A percentile compares a stretch with the other conserved stretches of the same genome.
phyloP scores from a whole-genome alignment of 2,329 filamentous ascomycete species.

The Ophiostoma himal-ulmi region DNA sequence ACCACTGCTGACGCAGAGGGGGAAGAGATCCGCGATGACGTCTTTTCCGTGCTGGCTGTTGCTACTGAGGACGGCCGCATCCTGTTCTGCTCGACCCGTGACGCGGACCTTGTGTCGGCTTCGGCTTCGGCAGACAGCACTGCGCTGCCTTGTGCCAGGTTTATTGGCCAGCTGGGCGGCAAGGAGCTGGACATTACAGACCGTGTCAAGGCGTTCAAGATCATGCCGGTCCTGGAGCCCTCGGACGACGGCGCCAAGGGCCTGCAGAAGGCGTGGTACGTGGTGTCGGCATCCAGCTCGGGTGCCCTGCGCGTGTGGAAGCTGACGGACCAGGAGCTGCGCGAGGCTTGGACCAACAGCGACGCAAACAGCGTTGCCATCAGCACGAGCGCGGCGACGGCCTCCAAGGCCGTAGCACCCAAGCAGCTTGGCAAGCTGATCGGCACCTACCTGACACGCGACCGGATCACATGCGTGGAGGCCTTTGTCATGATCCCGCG shows the following conservation, averaged over 20 bases:
- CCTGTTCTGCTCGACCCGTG: constrained; percentile 69
- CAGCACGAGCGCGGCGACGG: constrained; percentile 28
- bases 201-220: constrained; percentile 83
- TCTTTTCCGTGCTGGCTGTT: constrained; percentile 55
- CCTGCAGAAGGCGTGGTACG: constrained; percentile 38
- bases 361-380: background rate
- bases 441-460: constrained; percentile 75
- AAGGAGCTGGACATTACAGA: constrained; percentile 58
- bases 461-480: constrained; percentile 81
- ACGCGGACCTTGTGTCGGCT: constrained; percentile 39
- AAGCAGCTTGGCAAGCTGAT: constrained; percentile 58
- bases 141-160: constrained; percentile 52
- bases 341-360: constrained; percentile 21
- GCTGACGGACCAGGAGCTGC: constrained; percentile 43
- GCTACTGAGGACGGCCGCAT: constrained; percentile 89
- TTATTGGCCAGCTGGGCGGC: constrained; percentile 74
- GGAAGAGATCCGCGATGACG: constrained; percentile 19
- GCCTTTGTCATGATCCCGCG: constrained; percentile 77
- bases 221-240: constrained; percentile 44
- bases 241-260: constrained; percentile 23
- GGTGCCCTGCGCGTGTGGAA: constrained; percentile 77
- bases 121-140: constrained; percentile 11
- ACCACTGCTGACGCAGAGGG: constrained; percentile 34
- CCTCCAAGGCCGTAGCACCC: constrained; percentile 28
- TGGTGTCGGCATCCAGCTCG: constrained; percentile 77